Percentiles rank a stretch among this genome's conserved stretches.
Evolutionary conservation across 305 asterid species (phyloP).

Genomic region (Coffea humblotiana): DNA sequence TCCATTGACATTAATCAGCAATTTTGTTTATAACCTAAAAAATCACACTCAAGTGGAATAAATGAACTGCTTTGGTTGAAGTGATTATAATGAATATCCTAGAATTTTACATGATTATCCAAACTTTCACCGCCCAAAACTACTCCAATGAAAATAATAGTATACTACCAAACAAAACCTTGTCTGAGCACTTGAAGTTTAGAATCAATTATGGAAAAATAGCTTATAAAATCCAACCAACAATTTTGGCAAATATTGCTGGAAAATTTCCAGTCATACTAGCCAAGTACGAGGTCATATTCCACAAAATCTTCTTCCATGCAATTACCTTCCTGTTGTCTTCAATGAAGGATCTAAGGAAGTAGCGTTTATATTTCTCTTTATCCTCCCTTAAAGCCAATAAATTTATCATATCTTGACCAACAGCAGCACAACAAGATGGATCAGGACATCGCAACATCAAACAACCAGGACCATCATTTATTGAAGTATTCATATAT

Average conservation of each 20-base stretch:
- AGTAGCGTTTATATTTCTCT: slow-evolving; percentile 27
- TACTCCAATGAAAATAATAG: not conserved
- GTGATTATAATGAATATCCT: not conserved
- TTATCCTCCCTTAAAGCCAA: slow-evolving; percentile 26
- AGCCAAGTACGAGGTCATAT: slow-evolving; percentile 1
- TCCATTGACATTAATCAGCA: not conserved
- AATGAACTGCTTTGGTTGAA: not conserved
- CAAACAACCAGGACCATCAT: slow-evolving; percentile 41
- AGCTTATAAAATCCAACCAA: not conserved
- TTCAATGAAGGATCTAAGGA: slow-evolving; percentile 33
- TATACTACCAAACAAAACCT: not conserved
- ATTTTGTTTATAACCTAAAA: not conserved
- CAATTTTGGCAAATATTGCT: not conserved
- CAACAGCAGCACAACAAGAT: slow-evolving; percentile 33
- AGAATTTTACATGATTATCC: not conserved
- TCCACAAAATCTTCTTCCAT: not conserved
- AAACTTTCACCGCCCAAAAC: not conserved
- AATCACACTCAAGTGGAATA: not conserved
- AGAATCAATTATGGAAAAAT: not conserved
- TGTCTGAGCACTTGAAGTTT: not conserved
- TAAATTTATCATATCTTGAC: slow-evolving; percentile 30
- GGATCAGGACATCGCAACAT: slow-evolving; percentile 38
- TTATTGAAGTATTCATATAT: slow-evolving; percentile 28
- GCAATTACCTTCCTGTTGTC: slow-evolving; percentile 32
- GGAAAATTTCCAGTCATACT: not conserved